These are phyloP conservation scores for Neurospora tetrasperma DNA, from an alignment of 495 filamentous ascomycete species.

Conservation along the genomic window DNA sequence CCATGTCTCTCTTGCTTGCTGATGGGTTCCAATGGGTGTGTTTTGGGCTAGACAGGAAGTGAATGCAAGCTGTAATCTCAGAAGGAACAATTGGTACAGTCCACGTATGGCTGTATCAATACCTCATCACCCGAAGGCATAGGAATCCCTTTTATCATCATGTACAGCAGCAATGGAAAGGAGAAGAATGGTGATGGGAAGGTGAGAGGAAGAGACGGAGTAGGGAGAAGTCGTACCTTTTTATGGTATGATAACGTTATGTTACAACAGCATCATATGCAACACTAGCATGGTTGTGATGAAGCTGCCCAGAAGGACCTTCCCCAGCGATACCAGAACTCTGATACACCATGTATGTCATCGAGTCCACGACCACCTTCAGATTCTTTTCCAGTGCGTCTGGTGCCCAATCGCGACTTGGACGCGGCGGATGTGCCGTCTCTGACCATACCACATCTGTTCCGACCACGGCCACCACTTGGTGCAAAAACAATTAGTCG, in stretches of 20 bases:
- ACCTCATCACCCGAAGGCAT: neutral
- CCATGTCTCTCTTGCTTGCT: neutral
- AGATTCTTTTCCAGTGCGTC: neutral
- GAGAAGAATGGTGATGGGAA: neutral
- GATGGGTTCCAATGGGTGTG: neutral
- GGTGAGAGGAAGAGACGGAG: neutral
- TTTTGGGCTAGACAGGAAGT: neutral
- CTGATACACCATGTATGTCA: neutral
- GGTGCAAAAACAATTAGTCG: neutral
- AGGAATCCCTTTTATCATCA: slow-evolving; percentile 1
- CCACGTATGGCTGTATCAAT: slow-evolving; percentile 1
- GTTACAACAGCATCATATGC: neutral
- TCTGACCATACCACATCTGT: neutral
- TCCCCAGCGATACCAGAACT: neutral
- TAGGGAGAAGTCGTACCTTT: neutral
- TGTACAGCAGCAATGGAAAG: neutral
- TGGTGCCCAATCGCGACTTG: neutral
- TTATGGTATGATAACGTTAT: neutral
- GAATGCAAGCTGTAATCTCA: neutral
- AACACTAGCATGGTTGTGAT: neutral
- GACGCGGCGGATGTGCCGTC: neutral
- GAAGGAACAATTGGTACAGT: slow-evolving; percentile 5
- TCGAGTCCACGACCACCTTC: neutral
- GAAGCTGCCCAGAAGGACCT: neutral
- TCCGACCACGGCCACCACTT: neutral